Conservation (phyloP, 2,329 filamentous ascomycete genomes). For the Colletotrichum plurivorum region DNA sequence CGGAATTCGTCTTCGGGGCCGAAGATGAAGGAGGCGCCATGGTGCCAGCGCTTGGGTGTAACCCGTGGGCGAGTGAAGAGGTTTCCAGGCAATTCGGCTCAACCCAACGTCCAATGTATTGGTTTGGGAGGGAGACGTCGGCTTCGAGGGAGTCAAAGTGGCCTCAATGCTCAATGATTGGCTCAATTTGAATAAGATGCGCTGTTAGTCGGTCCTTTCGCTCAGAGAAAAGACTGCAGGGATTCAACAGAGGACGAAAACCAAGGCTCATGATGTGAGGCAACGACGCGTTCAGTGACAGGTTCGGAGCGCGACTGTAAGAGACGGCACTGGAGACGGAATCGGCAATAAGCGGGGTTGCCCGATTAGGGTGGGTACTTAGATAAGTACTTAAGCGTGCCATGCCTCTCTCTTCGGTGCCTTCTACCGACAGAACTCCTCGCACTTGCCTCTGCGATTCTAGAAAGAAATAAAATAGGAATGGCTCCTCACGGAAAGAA, state of each 20-base stretch:
- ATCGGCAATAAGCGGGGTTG: conserved; percentile 26
- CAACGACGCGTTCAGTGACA: conserved; percentile 22
- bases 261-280: neutral
- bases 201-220: too few relatives aligned
- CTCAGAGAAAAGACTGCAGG: neutral
- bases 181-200: too few relatives aligned
- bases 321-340: neutral
- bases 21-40: conserved; percentile 21
- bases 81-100: too few relatives aligned
- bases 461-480: too few relatives aligned
- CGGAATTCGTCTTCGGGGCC: neutral
- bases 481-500: too few relatives aligned
- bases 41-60: neutral
- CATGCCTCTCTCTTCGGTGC: neutral
- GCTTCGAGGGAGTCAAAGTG: too few relatives aligned
- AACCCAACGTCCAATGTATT: too few relatives aligned
- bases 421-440: neutral
- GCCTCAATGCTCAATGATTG: too few relatives aligned
- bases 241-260: neutral
- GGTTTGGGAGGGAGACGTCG: too few relatives aligned
- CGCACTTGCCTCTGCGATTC: neutral
- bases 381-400: too few relatives aligned
- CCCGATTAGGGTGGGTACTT: neutral
- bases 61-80: neutral
- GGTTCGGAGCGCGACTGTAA: conserved; percentile 14